Evolutionary conservation across 306 rosid genomes (phyloP), one percentile per base, ranked within the genome.

Genomic region (Vachellia collinsii): DNA sequence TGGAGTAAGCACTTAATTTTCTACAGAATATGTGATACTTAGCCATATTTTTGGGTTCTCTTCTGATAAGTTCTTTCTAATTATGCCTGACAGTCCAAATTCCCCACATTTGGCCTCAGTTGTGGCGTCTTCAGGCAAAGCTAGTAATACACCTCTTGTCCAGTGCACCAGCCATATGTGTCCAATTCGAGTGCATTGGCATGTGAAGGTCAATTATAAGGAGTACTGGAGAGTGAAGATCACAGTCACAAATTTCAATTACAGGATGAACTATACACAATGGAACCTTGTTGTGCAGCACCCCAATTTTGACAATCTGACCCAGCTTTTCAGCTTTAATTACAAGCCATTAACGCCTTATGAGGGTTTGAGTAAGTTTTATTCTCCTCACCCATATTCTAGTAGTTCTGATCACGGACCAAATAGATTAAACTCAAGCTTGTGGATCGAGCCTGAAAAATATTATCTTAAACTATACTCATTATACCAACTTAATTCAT

Each of bases 281-380:
- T 95, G 99, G 99, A 95, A 93, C 89, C 95, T 95, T 48, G 97
- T 95, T 22, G 98, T 87, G 78, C 98, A 95, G 87, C 99, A 95
- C 75, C 99, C 99, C 51, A 95, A 95, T 81, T 90, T 95, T 10
- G 99, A 95, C 75, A 95, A 93, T 79, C 73, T 95, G 54, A 95
- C 99, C 41, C 76, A 86, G 92, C 76, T 88, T 86, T 95, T 95
- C 94, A 95, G 99, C 87, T 95, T 95, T 70, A 63, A 88, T 69
- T 95, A 95, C 89, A 91, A 91, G 89, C 80, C 98, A 13, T 81
- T 95, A 14, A 93, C 84, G 68, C 98, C 99, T 77, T 95, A 93
- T 43, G 99, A 88, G 46, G 99, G 97, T 77, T 84, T 93, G 79
- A 95, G 99, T 95, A 88, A 90, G 99, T 90, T 77, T 71, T 61